Evolutionary conservation across 148 eudicot species (phyloP).

Genomic region (Nepenthes gracilis): DNA sequence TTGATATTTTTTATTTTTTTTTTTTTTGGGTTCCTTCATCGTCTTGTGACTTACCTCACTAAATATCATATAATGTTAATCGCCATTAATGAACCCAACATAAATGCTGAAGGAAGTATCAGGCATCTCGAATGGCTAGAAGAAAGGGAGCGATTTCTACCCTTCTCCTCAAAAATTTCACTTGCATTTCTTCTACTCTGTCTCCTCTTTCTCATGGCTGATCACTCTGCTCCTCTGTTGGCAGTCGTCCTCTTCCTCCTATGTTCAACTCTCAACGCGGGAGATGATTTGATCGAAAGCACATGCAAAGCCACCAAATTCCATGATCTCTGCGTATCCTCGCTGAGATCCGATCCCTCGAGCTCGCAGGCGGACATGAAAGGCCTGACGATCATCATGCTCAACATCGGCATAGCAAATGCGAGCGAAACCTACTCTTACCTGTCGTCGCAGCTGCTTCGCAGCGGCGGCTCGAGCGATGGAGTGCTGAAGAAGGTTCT

Average conservation of each 20-base stretch:
- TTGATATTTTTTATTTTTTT: too few relatives aligned
- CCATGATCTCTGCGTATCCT: constrained; percentile 56
- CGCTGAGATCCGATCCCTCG: constrained; percentile 46
- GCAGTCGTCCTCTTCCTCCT: neutral
- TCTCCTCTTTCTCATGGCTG: too few relatives aligned
- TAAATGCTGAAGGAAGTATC: too few relatives aligned
- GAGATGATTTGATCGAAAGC: constrained; percentile 33
- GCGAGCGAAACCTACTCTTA: constrained; percentile 43
- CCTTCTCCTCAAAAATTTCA: too few relatives aligned
- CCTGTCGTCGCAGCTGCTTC: constrained; percentile 33
- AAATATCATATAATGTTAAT: too few relatives aligned
- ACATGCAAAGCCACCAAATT: constrained; percentile 64
- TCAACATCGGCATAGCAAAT: constrained; percentile 37
- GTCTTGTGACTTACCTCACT: too few relatives aligned
- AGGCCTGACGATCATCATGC: constrained; percentile 61
- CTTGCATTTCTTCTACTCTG: too few relatives aligned
- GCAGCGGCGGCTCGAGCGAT: constrained; percentile 1
- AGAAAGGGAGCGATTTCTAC: too few relatives aligned
- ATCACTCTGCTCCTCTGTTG: neutral
- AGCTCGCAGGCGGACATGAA: constrained; percentile 53
- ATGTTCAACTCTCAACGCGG: neutral
- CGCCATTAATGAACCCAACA: too few relatives aligned
- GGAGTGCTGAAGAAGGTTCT: constrained; percentile 31
- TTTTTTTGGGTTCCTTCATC: too few relatives aligned
- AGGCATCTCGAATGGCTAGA: too few relatives aligned